These are phyloP conservation scores for Galium porrigens DNA, from an alignment of 305 asterid genomes.

Conservation along the genomic window DNA sequence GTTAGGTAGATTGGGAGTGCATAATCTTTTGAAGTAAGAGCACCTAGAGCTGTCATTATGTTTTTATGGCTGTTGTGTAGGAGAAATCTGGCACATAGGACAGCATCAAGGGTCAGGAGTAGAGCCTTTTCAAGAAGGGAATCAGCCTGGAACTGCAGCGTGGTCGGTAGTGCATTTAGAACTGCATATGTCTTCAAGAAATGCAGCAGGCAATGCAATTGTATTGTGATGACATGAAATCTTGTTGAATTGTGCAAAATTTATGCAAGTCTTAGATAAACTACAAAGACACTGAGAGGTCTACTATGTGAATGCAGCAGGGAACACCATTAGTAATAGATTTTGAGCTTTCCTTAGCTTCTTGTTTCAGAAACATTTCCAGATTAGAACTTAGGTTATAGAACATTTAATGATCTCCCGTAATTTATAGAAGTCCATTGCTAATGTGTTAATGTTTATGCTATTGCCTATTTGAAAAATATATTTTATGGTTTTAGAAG, in stretches of 20 bases:
- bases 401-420: too few relatives aligned
- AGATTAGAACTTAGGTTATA: too few relatives aligned
- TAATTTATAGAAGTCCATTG: too few relatives aligned
- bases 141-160: background rate
- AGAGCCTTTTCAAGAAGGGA: too few relatives aligned
- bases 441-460: background rate
- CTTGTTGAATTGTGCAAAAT: background rate
- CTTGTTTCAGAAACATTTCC: background rate
- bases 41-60: background rate
- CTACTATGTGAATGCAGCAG: background rate
- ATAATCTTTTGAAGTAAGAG: background rate
- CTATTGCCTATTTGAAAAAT: background rate
- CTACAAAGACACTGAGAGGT: background rate
- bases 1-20: background rate
- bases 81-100: background rate
- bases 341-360: background rate
- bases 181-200: background rate
- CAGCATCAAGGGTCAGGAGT: background rate
- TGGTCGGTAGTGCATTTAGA: background rate
- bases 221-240: background rate
- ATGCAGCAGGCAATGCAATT: background rate
- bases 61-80: background rate
- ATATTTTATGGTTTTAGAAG: too few relatives aligned
- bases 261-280: too few relatives aligned
- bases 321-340: too few relatives aligned